Conservation (phyloP, 495 filamentous ascomycete species). For the Podospora conica region DNA sequence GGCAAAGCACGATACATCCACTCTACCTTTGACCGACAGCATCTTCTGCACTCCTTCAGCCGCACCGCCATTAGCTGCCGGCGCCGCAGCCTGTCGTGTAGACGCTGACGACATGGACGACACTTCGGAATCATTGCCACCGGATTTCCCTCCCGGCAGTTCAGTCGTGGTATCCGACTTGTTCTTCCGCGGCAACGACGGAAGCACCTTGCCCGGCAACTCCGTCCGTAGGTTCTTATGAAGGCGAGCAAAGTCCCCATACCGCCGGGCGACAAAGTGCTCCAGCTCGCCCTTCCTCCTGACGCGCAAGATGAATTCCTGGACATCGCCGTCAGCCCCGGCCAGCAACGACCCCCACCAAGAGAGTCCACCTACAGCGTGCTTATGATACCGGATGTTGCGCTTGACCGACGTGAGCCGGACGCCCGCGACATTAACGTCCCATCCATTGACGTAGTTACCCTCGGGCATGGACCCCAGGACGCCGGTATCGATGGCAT, state of each 20-base stretch:
- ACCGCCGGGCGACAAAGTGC: constrained; percentile 73
- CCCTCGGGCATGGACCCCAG: constrained; percentile 83
- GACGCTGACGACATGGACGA: constrained; percentile 75
- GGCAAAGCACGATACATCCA: background rate
- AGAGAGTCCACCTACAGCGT: constrained; percentile 63
- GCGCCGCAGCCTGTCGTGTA: constrained; percentile 39
- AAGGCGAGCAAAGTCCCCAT: constrained; percentile 77
- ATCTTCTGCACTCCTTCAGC: constrained; percentile 32
- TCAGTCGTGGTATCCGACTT: constrained; percentile 61
- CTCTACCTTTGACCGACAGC: constrained; percentile 37
- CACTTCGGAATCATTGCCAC: constrained; percentile 60
- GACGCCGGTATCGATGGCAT: constrained; percentile 84
- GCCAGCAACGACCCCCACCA: background rate
- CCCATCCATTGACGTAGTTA: constrained; percentile 88
- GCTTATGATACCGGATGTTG: constrained; percentile 83
- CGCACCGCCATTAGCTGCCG: constrained; percentile 5
- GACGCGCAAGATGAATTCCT: constrained; percentile 89
- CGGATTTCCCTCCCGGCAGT: constrained; percentile 39
- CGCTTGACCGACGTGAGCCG: constrained; percentile 73
- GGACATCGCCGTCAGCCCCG: background rate
- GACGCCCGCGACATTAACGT: constrained; percentile 91
- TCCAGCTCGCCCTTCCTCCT: constrained; percentile 65
- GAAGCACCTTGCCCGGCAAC: constrained; percentile 84
- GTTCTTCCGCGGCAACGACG: constrained; percentile 84
- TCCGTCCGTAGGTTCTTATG: constrained; percentile 76